Base-by-base conservation (phyloP, 257 asterid species). In the Euphrasia confusa region DNA sequence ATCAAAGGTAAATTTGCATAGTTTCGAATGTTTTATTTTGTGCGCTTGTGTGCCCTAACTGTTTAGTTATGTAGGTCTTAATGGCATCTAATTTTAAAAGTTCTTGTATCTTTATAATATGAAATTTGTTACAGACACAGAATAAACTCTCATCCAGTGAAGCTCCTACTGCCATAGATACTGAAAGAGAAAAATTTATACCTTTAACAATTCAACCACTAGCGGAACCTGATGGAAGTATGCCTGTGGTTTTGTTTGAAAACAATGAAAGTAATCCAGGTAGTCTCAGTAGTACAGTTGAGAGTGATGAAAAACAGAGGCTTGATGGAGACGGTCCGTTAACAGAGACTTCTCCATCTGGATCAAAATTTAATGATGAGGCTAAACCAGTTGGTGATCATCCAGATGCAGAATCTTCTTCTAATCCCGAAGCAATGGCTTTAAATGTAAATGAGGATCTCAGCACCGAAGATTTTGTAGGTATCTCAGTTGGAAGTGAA, bases 71-170 rank as follows among this genome's bases (percentile, higher is more conserved):
- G 5, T 24, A 53, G 8, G 18, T 24, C 58, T 21, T 64, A 44
- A 58, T 49, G 42, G 5, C 66, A 33, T 14, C 47, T 49, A 55
- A 68, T 57, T 61, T 40, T 57, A 44, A 45, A 12, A 60, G 24
- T 71, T 72, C 21, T 61, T 73, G 64, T 30, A 54, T 72, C 26
- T n/a, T 60, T 61, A 58, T 72, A 48, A 84, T 60, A 67, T 58
- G 40, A 57, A 65, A 62, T 18, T 71, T 58, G 66, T 65, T 80
- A 50, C 80, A 77, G 84, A 66, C 75, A 67, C 89, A 82, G 79
- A 89, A 78, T 76, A 78, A 72, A 77, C 76, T 74, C 40, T 55
- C 78, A 61, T 66, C 92, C 60, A 74, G 49, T 52, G 91, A 81
- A 80, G 80, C 75, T 32, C 74, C 88, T 35, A 24, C 66, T 55